Base-by-base conservation (phyloP, 78 protist species). In the Dictyostelium capitatum region DNA sequence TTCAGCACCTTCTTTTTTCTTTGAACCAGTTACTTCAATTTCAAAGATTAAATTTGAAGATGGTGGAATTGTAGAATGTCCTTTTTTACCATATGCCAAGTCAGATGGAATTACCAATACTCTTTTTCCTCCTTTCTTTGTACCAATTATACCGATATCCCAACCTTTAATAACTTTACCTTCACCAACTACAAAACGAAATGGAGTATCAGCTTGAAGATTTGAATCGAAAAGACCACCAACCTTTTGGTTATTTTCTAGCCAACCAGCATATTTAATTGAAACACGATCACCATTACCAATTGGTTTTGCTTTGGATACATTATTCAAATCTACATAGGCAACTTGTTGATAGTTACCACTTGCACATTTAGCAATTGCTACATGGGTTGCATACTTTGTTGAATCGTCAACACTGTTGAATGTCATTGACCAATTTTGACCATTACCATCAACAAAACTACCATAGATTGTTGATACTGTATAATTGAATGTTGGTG, bases 121-220 rank as follows among this genome's bases (percentile, higher is more conserved):
- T 54, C 96, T 85, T 69, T 82, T 73, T 20, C 77, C 95, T n/a
- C 97, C 97, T 19, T 82, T 82, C 15, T 30, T 74, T 97, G 96
- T 96, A 19, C 94, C 95, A 43, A 32, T 57, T 28, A 97, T 30
- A 75, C 98, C 98, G 19, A 84, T 17, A 81, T 96, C 97, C 98
- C 98, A 97, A 65, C 98, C 98, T 32, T 54, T 30, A 82, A 97
- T 96, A 28, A 96, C 97, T 73, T 95, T 46, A 4, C 89, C 82
- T 20, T 87, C 93, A 51, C 93, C 93, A 23, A 87, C n/a, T 0
- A 77, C 79, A 23, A 87, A 87, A 20, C 84, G n/a, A 25, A 84
- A 51, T 37, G 74, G 77, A 25, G 65, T 48, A 23, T 50, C 91
- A 1, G 72, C 8, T 41, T 54, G n/a, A 32, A 53, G 50, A 70